These are phyloP conservation scores for Barbatosphaeria neglecta DNA, from an alignment of 495 filamentous ascomycete species.

Conservation along the genomic window DNA sequence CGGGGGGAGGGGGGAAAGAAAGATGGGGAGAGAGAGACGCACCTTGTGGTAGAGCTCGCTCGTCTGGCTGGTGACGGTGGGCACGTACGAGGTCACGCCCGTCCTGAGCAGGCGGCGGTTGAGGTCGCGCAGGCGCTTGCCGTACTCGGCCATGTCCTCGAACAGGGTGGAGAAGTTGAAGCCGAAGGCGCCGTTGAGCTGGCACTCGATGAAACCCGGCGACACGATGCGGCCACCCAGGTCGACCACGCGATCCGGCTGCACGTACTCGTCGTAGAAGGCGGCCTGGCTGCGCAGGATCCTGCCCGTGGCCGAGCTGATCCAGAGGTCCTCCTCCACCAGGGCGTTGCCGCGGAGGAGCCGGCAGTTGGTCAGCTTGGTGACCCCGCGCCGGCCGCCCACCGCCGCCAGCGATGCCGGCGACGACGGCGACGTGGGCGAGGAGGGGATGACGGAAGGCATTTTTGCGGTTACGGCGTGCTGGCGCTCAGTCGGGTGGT, in stretches of 20 bases:
- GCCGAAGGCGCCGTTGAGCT: constrained; percentile 76
- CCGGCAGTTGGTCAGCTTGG: constrained; percentile 75
- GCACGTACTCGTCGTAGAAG: constrained; percentile 58
- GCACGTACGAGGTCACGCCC: constrained; percentile 75
- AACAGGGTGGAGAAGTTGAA: constrained; percentile 72
- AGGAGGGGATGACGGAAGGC: constrained; percentile 13
- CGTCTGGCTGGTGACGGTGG: constrained; percentile 60
- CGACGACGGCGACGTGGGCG: not conserved
- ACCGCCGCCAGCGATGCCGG: too few species aligned
- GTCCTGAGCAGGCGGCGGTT: constrained; percentile 59
- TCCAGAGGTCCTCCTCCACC: constrained; percentile 66
- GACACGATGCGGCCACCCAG: constrained; percentile 68
- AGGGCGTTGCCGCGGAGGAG: constrained; percentile 51
- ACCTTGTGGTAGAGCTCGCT: constrained; percentile 58
- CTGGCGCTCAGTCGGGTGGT: not conserved
- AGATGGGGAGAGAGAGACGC: not conserved
- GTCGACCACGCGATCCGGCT: constrained; percentile 51
- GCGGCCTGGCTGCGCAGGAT: constrained; percentile 62
- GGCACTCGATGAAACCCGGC: constrained; percentile 74
- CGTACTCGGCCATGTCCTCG: constrained; percentile 52
- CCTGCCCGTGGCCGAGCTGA: constrained; percentile 61
- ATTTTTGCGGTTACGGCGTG: constrained; percentile 4
- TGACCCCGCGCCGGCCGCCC: constrained; percentile 49
- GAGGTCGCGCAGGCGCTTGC: constrained; percentile 50
- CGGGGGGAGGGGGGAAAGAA: not conserved